Evolutionary conservation across 352 stramenopile genomes (phyloP).

Genomic region (Globisporangium uncinulatum): DNA sequence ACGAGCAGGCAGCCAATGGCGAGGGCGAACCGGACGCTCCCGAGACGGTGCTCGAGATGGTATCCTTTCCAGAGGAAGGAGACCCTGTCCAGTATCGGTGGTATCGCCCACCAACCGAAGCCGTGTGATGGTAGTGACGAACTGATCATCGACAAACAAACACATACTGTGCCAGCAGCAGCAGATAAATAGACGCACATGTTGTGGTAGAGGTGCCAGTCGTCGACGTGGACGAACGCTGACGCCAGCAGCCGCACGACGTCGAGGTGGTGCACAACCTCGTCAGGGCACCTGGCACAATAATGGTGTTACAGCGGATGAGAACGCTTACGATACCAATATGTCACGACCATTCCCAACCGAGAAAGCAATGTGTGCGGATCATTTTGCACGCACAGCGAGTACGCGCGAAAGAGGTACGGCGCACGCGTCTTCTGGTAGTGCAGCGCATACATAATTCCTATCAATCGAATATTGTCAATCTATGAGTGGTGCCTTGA

Average conservation of each 20-base stretch:
- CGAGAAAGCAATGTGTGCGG: background rate
- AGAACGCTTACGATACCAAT: background rate
- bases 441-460: conserved; percentile 50
- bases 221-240: conserved; percentile 77
- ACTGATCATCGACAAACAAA: too few relatives aligned
- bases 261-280: conserved; percentile 34
- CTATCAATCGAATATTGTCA: conserved; percentile 10
- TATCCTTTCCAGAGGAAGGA: conserved; percentile 85
- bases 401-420: conserved; percentile 28
- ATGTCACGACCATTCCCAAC: background rate
- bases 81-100: conserved; percentile 28
- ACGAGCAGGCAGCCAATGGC: conserved; percentile 49
- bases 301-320: too few relatives aligned
- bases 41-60: conserved; percentile 56
- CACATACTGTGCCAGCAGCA: background rate
- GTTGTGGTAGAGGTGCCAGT: conserved; percentile 89
- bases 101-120: background rate
- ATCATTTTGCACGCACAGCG: conserved; percentile 27
- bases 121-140: background rate
- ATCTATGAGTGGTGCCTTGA: background rate
- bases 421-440: conserved; percentile 39
- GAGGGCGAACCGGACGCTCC: conserved; percentile 41
- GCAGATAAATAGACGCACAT: conserved; percentile 50
- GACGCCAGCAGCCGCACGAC: conserved; percentile 51
- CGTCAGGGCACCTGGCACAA: conserved; percentile 59